Evolutionary conservation across 2,329 filamentous ascomycete species (phyloP).

Genomic region (Cercospora sp.): DNA sequence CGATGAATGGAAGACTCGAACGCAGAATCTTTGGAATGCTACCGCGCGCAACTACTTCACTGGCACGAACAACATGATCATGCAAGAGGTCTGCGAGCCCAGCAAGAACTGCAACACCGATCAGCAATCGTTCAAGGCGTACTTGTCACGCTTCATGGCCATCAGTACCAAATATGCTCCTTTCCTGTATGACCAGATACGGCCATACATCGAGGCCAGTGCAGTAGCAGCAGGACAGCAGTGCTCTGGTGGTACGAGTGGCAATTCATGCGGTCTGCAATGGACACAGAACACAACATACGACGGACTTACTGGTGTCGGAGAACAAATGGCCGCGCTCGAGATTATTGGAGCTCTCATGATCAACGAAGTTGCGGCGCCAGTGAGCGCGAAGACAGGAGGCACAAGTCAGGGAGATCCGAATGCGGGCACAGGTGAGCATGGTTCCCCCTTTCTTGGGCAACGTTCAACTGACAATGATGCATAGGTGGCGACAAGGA

Average conservation of each 20-base stretch:
- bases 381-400: slow-evolving; percentile 53
- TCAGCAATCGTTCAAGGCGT: slow-evolving; percentile 41
- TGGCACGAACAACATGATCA: slow-evolving; percentile 37
- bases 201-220: slow-evolving; percentile 55
- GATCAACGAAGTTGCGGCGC: slow-evolving; percentile 39
- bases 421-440: slow-evolving; percentile 40
- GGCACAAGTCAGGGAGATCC: slow-evolving; percentile 54
- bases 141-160: slow-evolving; percentile 50
- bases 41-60: slow-evolving; percentile 45
- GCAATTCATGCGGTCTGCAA: slow-evolving; percentile 47
- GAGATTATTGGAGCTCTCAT: slow-evolving; percentile 50
- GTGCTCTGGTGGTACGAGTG: slow-evolving; percentile 52
- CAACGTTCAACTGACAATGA: background rate
- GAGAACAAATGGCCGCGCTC: slow-evolving; percentile 59
- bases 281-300: slow-evolving; percentile 44
- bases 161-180: slow-evolving; percentile 59
- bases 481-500: slow-evolving; percentile 28
- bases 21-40: slow-evolving; percentile 31
- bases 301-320: slow-evolving; percentile 54
- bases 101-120: slow-evolving; percentile 45
- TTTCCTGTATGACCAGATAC: slow-evolving; percentile 53
- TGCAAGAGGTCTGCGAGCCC: slow-evolving; percentile 50
- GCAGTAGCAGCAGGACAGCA: slow-evolving; percentile 56
- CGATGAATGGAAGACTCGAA: slow-evolving; percentile 28
- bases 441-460: background rate